phyloP scores from a whole-genome alignment of 805 yeast genomes.

The Blastobotrys terrestris region DNA sequence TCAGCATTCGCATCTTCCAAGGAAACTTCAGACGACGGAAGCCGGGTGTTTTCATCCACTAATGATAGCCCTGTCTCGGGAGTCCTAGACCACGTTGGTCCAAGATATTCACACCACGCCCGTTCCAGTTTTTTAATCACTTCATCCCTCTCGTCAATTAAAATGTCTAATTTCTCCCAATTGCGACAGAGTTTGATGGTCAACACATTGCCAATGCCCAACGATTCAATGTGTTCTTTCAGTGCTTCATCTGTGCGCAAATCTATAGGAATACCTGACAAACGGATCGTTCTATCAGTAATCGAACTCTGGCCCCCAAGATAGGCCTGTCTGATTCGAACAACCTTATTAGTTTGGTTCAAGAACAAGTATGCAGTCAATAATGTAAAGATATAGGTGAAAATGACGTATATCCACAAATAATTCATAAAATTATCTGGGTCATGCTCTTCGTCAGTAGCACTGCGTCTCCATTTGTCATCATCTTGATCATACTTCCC shows the following conservation, averaged over 20 bases:
- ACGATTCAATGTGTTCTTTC: conserved; percentile 65
- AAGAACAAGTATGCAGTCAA: conserved; percentile 55
- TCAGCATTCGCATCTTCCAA: neutral
- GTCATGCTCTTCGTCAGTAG: conserved; percentile 11
- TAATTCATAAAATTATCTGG: conserved; percentile 48
- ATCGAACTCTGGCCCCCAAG: conserved; percentile 82
- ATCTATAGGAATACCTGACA: conserved; percentile 84
- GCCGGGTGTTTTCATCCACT: neutral
- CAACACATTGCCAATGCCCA: conserved; percentile 75
- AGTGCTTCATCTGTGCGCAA: conserved; percentile 66
- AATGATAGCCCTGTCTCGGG: neutral
- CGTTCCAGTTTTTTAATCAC: conserved; percentile 57
- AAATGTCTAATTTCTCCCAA: conserved; percentile 67
- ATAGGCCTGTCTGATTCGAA: conserved; percentile 69
- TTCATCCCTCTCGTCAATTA: conserved; percentile 53
- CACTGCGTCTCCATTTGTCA: conserved; percentile 11
- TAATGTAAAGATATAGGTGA: conserved; percentile 80
- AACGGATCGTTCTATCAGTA: conserved; percentile 83
- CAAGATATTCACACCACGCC: conserved; percentile 65
- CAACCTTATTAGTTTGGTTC: conserved; percentile 66
- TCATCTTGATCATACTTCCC: conserved; percentile 61
- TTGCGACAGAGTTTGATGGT: conserved; percentile 77
- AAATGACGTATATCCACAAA: conserved; percentile 79
- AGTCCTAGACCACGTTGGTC: conserved; percentile 27
- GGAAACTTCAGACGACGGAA: neutral